Base-by-base conservation (phyloP, 352 stramenopile species). In the Phytophthora niederhauseri region DNA sequence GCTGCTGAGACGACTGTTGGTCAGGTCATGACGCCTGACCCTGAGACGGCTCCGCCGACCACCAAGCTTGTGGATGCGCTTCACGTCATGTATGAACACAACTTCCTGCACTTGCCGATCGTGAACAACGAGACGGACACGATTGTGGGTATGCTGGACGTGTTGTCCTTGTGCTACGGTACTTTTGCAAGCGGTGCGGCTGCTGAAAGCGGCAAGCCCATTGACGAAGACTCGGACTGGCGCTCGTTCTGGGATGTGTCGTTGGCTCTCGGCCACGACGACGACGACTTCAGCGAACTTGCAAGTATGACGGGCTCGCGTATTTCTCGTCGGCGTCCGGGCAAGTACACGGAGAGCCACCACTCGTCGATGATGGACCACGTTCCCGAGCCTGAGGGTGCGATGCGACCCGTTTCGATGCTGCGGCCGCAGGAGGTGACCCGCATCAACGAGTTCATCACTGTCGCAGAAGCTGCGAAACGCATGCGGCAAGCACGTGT, bases 21-120 rank as follows among this genome's bases (percentile, higher is more conserved):
- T 17, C 78, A 95, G 69, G 95, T 99, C 22, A 99, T 99, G 97
- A 99, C 98, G 14, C 91, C 91, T 6, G 97, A 98, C 64, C 98
- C 98, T 1, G 97, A 99, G 73, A 92, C 91, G 15, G 95, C 98
- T 17, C 85, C 85, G 17, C 94, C 95, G 6, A 96, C 81, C 54
- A 98, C 93, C 4, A 97, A 92, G 28, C 91, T 99, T 9, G 78
- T 99, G 8, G 98, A 99, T 61, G 97, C 97, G 19, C 82, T 99
- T 45, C 97, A 99, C 70, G 93, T 98, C 22, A 99, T 99, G 97
- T 96, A 99, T 67, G 97, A 99, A 61, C 97, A 99, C 66, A 97
- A 97, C 61, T 99, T 99, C 73, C 75, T 99, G 30, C 98, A 99
- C 62, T 69, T 99, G 50, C 98, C 98, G 22, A 95, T 99, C 1